A percentile compares a stretch with the other conserved stretches of the same genome.
Conservation (phyloP, 768 basidiomycete species). For the Krasilnikovozyma curviuscula region DNA sequence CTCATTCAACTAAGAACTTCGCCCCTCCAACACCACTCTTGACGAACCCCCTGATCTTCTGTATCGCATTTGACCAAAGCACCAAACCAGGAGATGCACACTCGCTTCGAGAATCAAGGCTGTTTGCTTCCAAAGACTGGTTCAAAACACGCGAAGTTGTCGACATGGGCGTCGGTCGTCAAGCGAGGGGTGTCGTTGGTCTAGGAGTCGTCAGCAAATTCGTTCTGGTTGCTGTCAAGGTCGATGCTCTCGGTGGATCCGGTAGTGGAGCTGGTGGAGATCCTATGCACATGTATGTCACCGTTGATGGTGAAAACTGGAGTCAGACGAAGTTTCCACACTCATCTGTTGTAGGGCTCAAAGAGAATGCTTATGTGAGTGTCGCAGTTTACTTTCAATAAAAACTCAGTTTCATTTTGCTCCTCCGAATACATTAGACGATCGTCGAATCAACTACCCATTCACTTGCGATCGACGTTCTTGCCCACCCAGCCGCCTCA, state of each 20-base stretch:
- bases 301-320: constrained; percentile 66
- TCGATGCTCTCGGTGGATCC: constrained; percentile 30
- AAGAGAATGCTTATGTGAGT: constrained; percentile 41
- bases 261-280: constrained; percentile 17
- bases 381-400: not conserved
- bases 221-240: constrained; percentile 73
- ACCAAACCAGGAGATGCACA: constrained; percentile 17
- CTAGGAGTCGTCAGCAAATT: constrained; percentile 86
- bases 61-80: constrained; percentile 59
- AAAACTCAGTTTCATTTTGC: not conserved
- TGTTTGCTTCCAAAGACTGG: constrained; percentile 72
- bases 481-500: constrained; percentile 37
- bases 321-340: constrained; percentile 84
- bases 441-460: constrained; percentile 85
- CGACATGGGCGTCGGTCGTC: constrained; percentile 62
- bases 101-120: constrained; percentile 39
- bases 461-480: constrained; percentile 84
- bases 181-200: constrained; percentile 72
- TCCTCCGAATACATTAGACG: constrained; percentile 47
- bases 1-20: constrained; percentile 67
- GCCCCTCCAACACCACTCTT: constrained; percentile 43
- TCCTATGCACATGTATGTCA: constrained; percentile 29
- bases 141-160: constrained; percentile 45
- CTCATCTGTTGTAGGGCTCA: constrained; percentile 51
- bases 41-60: constrained; percentile 53